Conservation (phyloP, 768 basidiomycete genomes). For the Mycena vitilis region DNA sequence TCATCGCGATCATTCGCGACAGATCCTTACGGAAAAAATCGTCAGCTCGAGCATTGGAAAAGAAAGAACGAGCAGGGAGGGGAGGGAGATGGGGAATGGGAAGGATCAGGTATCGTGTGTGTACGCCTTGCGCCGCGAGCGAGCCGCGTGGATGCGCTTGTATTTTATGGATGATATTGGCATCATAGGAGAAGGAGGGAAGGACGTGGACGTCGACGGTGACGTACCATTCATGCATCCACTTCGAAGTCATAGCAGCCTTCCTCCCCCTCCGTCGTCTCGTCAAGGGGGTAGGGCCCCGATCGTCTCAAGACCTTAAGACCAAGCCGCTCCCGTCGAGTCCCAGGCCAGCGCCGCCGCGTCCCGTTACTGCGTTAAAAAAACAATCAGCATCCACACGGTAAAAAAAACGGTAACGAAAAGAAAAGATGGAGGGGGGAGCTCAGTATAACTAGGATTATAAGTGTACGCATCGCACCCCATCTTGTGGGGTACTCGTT, state of each 20-base stretch:
- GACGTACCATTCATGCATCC: constrained; percentile 2
- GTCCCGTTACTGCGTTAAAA: neutral
- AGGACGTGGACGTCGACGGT: no score
- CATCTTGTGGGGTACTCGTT: constrained; percentile 10
- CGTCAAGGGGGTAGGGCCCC: no score
- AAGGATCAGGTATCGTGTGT: constrained; percentile 22
- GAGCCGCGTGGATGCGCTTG: constrained; percentile 22
- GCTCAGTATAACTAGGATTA: constrained; percentile 47
- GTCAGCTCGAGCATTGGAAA: neutral
- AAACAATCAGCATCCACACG: constrained; percentile 12
- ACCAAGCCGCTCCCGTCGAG: no score
- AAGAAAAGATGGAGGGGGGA: neutral
- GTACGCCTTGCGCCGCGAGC: constrained; percentile 24
- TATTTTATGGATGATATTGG: constrained; percentile 33
- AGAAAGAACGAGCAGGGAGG: neutral
- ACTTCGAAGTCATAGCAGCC: no score
- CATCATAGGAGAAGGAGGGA: constrained; percentile 17
- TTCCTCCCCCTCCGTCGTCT: no score
- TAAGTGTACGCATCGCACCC: constrained; percentile 20
- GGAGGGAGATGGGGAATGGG: neutral
- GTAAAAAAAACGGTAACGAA: neutral
- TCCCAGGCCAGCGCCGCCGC: no score
- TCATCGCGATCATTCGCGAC: no score
- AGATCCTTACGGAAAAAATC: neutral
- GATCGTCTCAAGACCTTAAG: no score